Conservation (phyloP, 2,329 filamentous ascomycete genomes). For the Penicillium italicum region DNA sequence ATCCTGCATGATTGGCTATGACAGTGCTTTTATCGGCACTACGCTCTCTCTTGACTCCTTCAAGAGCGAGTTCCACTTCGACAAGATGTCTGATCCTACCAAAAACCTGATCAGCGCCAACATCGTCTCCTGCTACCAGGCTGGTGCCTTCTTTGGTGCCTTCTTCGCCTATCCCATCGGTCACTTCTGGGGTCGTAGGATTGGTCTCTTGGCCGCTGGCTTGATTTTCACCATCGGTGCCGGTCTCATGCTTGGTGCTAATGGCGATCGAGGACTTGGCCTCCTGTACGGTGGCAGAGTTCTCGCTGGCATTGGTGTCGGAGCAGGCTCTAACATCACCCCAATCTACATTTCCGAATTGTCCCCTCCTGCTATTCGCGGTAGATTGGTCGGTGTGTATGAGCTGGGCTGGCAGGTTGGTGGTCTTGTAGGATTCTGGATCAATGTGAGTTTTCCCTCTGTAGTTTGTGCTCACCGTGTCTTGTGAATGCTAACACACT, state of each 20-base stretch:
- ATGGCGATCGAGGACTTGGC: slow-evolving; percentile 59
- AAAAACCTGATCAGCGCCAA: slow-evolving; percentile 63
- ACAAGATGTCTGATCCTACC: slow-evolving; percentile 36
- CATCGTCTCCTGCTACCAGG: slow-evolving; percentile 78
- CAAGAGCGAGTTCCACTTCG: slow-evolving; percentile 63
- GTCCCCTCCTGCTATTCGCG: slow-evolving; percentile 56
- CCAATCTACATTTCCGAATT: slow-evolving; percentile 61
- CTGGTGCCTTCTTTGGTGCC: slow-evolving; percentile 79
- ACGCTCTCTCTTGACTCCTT: slow-evolving; percentile 70
- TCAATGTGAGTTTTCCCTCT: slow-evolving; percentile 35
- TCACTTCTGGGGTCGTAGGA: slow-evolving; percentile 65
- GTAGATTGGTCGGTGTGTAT: slow-evolving; percentile 57
- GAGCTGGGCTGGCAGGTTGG: slow-evolving; percentile 56
- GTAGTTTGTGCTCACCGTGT: slow-evolving; percentile 16
- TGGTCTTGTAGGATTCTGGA: slow-evolving; percentile 52
- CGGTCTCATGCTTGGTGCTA: slow-evolving; percentile 68
- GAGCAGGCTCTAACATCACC: slow-evolving; percentile 54
- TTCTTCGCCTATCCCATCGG: slow-evolving; percentile 63
- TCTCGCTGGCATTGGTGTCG: slow-evolving; percentile 56
- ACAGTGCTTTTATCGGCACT: slow-evolving; percentile 75
- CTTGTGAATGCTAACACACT: slow-evolving; percentile 5
- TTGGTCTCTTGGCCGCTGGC: slow-evolving; percentile 59
- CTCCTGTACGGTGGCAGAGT: slow-evolving; percentile 57
- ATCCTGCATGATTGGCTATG: slow-evolving; percentile 59
- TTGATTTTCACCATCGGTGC: slow-evolving; percentile 67